phyloP scores from a whole-genome alignment of 2,329 filamentous ascomycete species.

The Colletotrichum tabaci region DNA sequence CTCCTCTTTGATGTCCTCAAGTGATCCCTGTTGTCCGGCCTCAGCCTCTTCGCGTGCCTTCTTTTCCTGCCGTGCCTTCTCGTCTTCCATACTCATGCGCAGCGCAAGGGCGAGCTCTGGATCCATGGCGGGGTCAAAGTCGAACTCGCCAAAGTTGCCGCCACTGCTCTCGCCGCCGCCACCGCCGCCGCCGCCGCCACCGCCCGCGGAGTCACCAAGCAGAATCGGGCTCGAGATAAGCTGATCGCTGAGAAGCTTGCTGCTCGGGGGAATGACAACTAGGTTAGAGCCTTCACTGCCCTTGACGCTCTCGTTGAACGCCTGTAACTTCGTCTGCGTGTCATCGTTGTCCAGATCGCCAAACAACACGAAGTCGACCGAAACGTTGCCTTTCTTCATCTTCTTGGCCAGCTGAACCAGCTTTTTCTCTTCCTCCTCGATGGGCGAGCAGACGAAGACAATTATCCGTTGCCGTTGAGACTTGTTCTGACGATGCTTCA shows the following conservation, averaged over 20 bases:
- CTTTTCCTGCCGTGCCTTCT: conserved; percentile 93
- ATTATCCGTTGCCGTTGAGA: conserved; percentile 97
- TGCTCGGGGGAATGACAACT: conserved; percentile 90
- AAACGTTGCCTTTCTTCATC: conserved; percentile 98
- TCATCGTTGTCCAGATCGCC: conserved; percentile 93
- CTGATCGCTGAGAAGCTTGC: conserved; percentile 92
- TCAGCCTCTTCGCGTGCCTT: conserved; percentile 83
- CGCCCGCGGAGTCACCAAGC: conserved; percentile 80
- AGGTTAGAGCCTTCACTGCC: conserved; percentile 92
- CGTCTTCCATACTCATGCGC: conserved; percentile 98
- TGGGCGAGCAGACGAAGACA: conserved; percentile 94
- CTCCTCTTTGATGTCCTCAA: conserved; percentile 88
- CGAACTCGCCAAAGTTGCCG: conserved; percentile 79
- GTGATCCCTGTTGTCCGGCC: conserved; percentile 79
- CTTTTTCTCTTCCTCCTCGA: conserved; percentile 90
- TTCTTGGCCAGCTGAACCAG: conserved; percentile 93
- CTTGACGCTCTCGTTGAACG: conserved; percentile 95
- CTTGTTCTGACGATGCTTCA: conserved; percentile 99
- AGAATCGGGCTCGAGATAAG: conserved; percentile 92
- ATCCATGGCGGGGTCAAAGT: conserved; percentile 91
- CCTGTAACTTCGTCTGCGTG: conserved; percentile 90
- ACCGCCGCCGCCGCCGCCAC: conserved; percentile 60
- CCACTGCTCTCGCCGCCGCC: conserved; percentile 73
- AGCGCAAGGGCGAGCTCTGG: conserved; percentile 94
- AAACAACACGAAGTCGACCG: conserved; percentile 95